Evolutionary conservation across 2,329 filamentous ascomycete genomes (phyloP), one percentile per base, ranked within the genome.

Genomic region (Pseudocercospora pini-densiflorae): DNA sequence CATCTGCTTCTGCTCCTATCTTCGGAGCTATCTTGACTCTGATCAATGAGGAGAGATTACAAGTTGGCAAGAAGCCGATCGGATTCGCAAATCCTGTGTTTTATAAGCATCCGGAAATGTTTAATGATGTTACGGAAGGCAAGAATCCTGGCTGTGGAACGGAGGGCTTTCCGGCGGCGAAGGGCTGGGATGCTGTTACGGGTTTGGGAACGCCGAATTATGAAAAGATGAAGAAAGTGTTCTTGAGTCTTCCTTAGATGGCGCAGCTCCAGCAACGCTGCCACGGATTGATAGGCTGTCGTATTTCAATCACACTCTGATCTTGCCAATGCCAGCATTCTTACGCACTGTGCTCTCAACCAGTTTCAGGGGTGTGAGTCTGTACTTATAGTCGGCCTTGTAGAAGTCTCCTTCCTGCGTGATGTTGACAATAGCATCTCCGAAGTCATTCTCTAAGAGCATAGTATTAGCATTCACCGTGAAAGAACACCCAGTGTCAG

Each of bases 361-460:
- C n/a, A 40, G 7, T 23, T 63, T 49, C 21, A 68, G 49, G 9
- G 60, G 59, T 4, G 84, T 86, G 23, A 86, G 76, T 64, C 79
- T 81, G 74, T 81, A 86, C 65, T 77, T 76, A 72, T 86, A 86
- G 9, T 81, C 81, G 3, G 81, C 83, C 72, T 79, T 78, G 3
- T 79, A 81, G 65, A 87, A 85, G 61, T 80, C 79, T 2, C 85
- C 85, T 5, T 81, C 78, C 69, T 81, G 81, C 0, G 85, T 87
- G 33, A 87, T 85, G 63, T 87, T 87, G 53, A 85, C 79, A 0
- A 74, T 74, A 0, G 82, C 82, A 2, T 72, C 67, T 1, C 84
- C 84, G 72, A 81, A 87, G 49, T 86, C 83, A 69, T 87, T 81
- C 66, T 76, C 78, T 77, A 69, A 69, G 5, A 40, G 23, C 24